Base-by-base conservation (phyloP, 495 filamentous ascomycete genomes). In the Amniculicola lignicola region DNA sequence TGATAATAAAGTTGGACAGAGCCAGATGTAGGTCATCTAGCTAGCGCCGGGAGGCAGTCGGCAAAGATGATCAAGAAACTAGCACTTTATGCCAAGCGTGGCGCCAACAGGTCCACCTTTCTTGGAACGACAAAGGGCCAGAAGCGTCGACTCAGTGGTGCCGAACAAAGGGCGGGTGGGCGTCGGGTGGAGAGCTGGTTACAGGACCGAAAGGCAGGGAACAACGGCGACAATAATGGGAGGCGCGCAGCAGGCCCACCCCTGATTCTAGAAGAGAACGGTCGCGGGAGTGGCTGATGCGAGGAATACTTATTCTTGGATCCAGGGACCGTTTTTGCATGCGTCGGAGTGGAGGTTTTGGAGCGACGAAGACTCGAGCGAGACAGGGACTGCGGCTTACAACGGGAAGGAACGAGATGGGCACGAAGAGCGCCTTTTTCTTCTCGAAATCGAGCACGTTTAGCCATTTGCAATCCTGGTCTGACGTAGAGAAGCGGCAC, bases 121-220 rank as follows among this genome's bases (percentile, higher is more conserved):
- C 33, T 54, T 27, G 29, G 4, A 21, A 36, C 36, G 22, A 59
- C 39, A 51, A 52, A 36, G n/a, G 43, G 55, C 55, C 29, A 59
- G 55, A 59, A 52, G 10, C n/a, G 51, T 59, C 55, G 54, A 50
- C 22, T 2, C 29, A 12, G 48, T 51, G 24, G 33, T 51, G 6
- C 14, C 16, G 29, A 23, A 48, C 42, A 57, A 51, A 37, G 45
- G 14, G 46, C 40, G 51, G 51, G 51, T 36, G 51, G 27, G 45
- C 50, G 19, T 54, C 39, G 51, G 51, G 24, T 31, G 28, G 25
- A 36, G 27, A 31, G 16, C 6, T 18, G 37, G 16, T 12, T 40
- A 18, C 22, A 14, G 19, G 18, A 38, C 15, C n/a, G 33, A 38
- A 36, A 50, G 12, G n/a, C n/a, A n/a, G n/a, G n/a, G n/a, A n/a